phyloP scores from a whole-genome alignment of 306 rosid species.

The Cucurbita ficifolia region DNA sequence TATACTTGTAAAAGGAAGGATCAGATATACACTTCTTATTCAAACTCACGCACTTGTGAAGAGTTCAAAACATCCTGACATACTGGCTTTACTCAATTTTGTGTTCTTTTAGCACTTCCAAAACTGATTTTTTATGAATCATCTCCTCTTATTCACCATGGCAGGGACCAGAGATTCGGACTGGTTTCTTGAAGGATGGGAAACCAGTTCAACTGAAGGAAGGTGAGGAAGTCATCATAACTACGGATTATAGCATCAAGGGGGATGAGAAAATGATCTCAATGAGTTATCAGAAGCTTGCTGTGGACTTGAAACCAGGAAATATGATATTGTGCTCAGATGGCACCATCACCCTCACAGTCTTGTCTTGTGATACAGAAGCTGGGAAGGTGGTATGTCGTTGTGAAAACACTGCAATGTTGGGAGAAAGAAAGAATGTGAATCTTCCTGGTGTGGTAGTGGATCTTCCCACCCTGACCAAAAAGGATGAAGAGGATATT shows the following conservation, averaged over 20 bases:
- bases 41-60: not conserved
- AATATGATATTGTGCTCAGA: slow-evolving; percentile 74
- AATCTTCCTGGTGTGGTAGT: slow-evolving; percentile 96
- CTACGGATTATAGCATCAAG: slow-evolving; percentile 64
- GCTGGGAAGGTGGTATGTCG: slow-evolving; percentile 71
- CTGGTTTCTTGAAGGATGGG: slow-evolving; percentile 75
- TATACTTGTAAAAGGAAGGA: not conserved
- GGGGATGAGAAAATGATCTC: slow-evolving; percentile 57
- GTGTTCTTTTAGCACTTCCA: not conserved
- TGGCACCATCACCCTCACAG: slow-evolving; percentile 80
- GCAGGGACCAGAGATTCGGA: slow-evolving; percentile 96
- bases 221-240: slow-evolving; percentile 76
- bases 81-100: not conserved
- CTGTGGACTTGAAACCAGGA: slow-evolving; percentile 74
- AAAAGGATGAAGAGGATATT: slow-evolving; percentile 89
- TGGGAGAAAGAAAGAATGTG: slow-evolving; percentile 94
- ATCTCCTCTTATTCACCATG: slow-evolving; percentile 1
- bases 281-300: slow-evolving; percentile 86
- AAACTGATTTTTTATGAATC: not conserved
- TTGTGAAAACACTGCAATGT: slow-evolving; percentile 65
- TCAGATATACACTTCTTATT: not conserved
- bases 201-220: slow-evolving; percentile 82
- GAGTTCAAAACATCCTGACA: not conserved
- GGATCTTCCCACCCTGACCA: slow-evolving; percentile 90
- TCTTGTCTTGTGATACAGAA: slow-evolving; percentile 50